A percentile compares a stretch with the other conserved stretches of the same genome.
Conservation (phyloP, 2,329 filamentous ascomycete genomes). For the Aureobasidium pullulans region DNA sequence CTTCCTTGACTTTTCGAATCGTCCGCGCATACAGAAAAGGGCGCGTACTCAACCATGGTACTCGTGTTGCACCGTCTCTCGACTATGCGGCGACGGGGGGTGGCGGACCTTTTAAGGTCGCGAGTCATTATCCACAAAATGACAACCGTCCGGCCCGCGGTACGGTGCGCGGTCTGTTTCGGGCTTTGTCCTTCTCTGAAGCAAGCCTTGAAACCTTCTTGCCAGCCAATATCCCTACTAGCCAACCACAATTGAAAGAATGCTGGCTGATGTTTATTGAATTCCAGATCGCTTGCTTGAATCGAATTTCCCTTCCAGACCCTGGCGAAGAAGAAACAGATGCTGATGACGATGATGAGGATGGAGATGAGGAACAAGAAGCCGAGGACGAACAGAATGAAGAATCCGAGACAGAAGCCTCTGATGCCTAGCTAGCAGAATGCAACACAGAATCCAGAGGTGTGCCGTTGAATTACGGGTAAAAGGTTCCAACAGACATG, state of each 20-base stretch:
- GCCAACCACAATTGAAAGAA: neutral
- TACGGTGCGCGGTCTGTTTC: conserved; percentile 7
- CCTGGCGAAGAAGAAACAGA: conserved; percentile 24
- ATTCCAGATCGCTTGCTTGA: conserved; percentile 42
- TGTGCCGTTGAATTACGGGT: neutral
- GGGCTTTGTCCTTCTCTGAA: neutral
- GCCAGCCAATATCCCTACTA: neutral
- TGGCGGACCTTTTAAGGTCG: conserved; percentile 8
- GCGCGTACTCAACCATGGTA: conserved; percentile 8
- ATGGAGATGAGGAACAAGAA: conserved; percentile 20
- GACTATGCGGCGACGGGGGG: neutral
- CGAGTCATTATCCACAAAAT: conserved; percentile 7
- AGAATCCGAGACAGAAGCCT: conserved; percentile 15
- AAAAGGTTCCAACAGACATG: neutral
- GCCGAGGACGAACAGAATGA: conserved; percentile 23
- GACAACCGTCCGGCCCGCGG: conserved; percentile 7
- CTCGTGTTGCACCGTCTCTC: conserved; percentile 2
- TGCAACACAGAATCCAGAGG: neutral
- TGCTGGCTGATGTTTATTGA: conserved; percentile 1
- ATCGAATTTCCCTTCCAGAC: conserved; percentile 45
- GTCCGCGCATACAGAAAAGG: neutral
- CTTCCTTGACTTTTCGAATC: neutral
- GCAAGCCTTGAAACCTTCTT: conserved; percentile 4
- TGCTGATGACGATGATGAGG: conserved; percentile 18
- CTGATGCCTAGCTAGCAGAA: neutral